phyloP scores from a whole-genome alignment of 768 basidiomycete species.

The Lactifluus volemus region DNA sequence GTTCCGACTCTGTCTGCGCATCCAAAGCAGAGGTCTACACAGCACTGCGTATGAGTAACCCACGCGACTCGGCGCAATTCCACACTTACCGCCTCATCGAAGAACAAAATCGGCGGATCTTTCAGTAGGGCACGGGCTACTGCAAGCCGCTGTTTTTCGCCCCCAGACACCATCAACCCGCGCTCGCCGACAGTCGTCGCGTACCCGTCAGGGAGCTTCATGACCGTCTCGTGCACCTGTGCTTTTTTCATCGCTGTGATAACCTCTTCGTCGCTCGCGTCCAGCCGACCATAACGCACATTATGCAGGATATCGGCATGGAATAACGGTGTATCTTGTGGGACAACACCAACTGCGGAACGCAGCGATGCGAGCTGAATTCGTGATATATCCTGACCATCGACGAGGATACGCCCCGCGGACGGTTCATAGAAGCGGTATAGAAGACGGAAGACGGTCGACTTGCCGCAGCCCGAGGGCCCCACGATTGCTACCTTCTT shows the following conservation, averaged over 20 bases:
- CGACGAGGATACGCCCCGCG: slow-evolving; percentile 73
- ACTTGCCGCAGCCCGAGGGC: slow-evolving; percentile 95
- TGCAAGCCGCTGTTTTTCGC: slow-evolving; percentile 95
- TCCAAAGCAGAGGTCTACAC: slow-evolving; percentile 89
- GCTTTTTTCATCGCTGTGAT: slow-evolving; percentile 76
- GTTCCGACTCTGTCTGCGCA: slow-evolving; percentile 86
- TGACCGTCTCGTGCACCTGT: slow-evolving; percentile 75
- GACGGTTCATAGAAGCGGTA: slow-evolving; percentile 91
- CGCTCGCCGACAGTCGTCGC: slow-evolving; percentile 89
- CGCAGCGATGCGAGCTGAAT: slow-evolving; percentile 69
- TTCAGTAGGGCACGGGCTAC: slow-evolving; percentile 90
- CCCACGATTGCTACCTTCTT: slow-evolving; percentile 97
- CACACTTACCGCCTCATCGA: slow-evolving; percentile 86
- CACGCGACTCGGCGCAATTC: not conserved
- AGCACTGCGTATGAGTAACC: slow-evolving; percentile 3
- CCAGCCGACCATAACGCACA: slow-evolving; percentile 82
- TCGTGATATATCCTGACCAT: slow-evolving; percentile 77
- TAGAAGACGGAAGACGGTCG: slow-evolving; percentile 88
- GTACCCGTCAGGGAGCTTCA: slow-evolving; percentile 79
- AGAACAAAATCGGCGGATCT: slow-evolving; percentile 93
- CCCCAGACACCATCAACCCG: slow-evolving; percentile 96
- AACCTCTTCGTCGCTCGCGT: slow-evolving; percentile 87
- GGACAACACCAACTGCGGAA: slow-evolving; percentile 80
- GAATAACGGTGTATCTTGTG: slow-evolving; percentile 97
- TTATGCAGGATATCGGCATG: slow-evolving; percentile 95